These are phyloP conservation scores for Cercospora sesami DNA, from an alignment of 2,329 filamentous ascomycete species.

Conservation along the genomic window DNA sequence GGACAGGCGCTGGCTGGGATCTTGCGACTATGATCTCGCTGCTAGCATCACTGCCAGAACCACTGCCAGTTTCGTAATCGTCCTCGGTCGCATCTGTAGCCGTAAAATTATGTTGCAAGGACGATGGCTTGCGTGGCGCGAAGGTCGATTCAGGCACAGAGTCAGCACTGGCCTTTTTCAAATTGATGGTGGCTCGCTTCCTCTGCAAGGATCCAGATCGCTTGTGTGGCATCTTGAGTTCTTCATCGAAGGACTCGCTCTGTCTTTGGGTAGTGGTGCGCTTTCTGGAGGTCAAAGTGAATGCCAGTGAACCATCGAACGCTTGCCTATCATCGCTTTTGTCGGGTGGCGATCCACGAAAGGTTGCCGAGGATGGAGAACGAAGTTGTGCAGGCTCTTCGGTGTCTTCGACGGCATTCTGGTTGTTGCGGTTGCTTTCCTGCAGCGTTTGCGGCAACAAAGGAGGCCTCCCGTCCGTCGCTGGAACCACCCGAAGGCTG, in stretches of 20 bases:
- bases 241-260: conserved; percentile 4
- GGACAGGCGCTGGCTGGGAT: neutral
- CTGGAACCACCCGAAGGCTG: neutral
- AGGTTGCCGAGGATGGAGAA: neutral
- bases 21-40: conserved; percentile 1
- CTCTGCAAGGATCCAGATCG: neutral
- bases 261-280: conserved; percentile 6
- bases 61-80: neutral
- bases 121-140: neutral
- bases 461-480: neutral
- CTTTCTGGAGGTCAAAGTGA: neutral
- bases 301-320: neutral
- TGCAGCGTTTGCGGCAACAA: neutral
- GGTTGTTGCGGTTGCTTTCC: neutral
- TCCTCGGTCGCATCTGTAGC: neutral
- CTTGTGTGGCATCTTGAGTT: neutral
- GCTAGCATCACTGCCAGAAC: neutral
- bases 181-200: conserved; percentile 2
- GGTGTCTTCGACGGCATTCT: neutral
- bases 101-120: neutral
- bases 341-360: neutral
- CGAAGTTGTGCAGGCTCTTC: neutral
- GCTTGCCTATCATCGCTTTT: neutral
- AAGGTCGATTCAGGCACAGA: neutral
- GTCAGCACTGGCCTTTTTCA: conserved; percentile 4